Conservation (phyloP, 1,284 basidiomycete genomes). For the Marasmius tenuissimus region DNA sequence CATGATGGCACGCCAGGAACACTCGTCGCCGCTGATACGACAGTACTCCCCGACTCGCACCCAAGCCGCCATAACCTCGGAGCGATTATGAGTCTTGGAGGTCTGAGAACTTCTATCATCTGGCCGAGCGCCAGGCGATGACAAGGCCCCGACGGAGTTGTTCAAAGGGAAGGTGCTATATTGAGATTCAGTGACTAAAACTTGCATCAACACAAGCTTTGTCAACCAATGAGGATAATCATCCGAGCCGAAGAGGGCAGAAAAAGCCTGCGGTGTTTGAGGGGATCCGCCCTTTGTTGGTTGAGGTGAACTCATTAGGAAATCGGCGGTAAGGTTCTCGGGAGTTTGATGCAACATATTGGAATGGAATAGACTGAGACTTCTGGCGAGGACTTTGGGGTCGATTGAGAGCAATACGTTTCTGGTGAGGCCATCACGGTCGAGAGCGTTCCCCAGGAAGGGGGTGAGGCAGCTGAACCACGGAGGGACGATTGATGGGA, state of each 20-base stretch:
- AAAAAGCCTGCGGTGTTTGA: constrained; percentile 17
- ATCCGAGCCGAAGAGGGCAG: constrained; percentile 63
- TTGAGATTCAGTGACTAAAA: constrained; percentile 57
- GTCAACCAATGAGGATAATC: constrained; percentile 79
- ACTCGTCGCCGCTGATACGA: constrained; percentile 66
- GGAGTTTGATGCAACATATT: constrained; percentile 48
- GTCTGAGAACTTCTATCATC: constrained; percentile 42
- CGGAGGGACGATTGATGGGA: constrained; percentile 15
- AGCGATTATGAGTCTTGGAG: constrained; percentile 64
- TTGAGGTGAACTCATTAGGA: constrained; percentile 21
- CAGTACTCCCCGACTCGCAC: constrained; percentile 69
- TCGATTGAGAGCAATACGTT: constrained; percentile 62
- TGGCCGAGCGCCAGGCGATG: constrained; percentile 30
- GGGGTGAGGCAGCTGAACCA: constrained; percentile 14
- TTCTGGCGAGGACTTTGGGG: constrained; percentile 54
- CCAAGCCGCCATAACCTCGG: constrained; percentile 73
- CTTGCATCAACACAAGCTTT: constrained; percentile 64
- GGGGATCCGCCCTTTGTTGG: constrained; percentile 15
- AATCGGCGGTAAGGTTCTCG: constrained; percentile 48
- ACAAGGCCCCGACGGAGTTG: background rate
- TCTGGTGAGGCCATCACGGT: constrained; percentile 68
- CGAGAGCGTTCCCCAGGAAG: constrained; percentile 47
- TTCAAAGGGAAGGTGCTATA: constrained; percentile 15
- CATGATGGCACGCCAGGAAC: constrained; percentile 71
- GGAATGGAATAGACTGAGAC: constrained; percentile 60